phyloP scores from a whole-genome alignment of 2,329 filamentous ascomycete species.

The Fusarium pseudocircinatum region DNA sequence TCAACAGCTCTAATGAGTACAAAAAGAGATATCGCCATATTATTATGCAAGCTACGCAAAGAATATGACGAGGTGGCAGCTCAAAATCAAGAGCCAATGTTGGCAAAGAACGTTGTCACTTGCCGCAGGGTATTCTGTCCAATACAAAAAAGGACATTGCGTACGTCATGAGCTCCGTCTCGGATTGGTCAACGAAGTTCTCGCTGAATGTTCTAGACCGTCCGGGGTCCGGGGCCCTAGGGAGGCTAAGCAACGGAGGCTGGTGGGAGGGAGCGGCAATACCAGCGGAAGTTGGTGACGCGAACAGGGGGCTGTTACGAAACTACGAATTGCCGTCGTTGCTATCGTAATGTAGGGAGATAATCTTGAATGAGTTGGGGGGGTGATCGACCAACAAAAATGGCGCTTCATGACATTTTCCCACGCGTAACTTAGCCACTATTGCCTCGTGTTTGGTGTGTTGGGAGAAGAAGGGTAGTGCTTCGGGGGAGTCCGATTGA shows the following conservation, averaged over 20 bases:
- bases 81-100: background rate
- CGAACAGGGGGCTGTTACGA: conserved; percentile 11
- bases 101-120: background rate
- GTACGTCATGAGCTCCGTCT: conserved; percentile 19
- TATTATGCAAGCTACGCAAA: background rate
- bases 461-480: background rate
- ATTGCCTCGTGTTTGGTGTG: conserved; percentile 10
- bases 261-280: conserved; percentile 28
- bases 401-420: conserved; percentile 12
- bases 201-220: conserved; percentile 33
- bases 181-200: conserved; percentile 34
- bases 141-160: background rate
- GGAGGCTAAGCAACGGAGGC: conserved; percentile 8
- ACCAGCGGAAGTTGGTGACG: conserved; percentile 29
- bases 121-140: background rate
- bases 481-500: conserved; percentile 3
- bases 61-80: conserved; percentile 1
- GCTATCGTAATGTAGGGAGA: conserved; percentile 23
- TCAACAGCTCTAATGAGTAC: background rate
- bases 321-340: conserved; percentile 9
- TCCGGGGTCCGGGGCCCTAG: conserved; percentile 22
- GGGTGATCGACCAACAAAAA: conserved; percentile 24
- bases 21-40: background rate
- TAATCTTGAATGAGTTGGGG: conserved; percentile 7
- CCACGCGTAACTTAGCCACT: conserved; percentile 13